Percentiles rank a stretch among this genome's conserved stretches.
Conservation (phyloP, 345 rosid genomes). For the Punica granatum region DNA sequence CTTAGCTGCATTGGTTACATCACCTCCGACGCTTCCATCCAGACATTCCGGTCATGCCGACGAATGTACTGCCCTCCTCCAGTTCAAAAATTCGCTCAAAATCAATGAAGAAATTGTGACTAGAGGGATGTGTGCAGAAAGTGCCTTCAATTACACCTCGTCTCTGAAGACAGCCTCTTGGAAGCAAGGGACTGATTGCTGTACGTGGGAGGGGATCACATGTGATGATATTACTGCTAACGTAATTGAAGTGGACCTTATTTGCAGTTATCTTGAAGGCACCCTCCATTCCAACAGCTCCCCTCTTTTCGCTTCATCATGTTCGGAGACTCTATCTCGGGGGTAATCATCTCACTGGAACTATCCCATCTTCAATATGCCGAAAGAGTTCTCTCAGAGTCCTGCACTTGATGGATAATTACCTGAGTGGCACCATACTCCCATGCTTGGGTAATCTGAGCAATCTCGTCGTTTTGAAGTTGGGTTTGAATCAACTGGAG, state of each 20-base stretch:
- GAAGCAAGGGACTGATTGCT: constrained; percentile 7
- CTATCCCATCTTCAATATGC: no score
- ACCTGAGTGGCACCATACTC: constrained; percentile 6
- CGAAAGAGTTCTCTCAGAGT: not conserved
- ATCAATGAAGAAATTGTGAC: no score
- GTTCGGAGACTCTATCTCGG: constrained; percentile 1
- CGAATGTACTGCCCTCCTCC: no score
- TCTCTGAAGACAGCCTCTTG: not conserved
- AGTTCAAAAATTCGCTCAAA: no score
- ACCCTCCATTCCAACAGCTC: not conserved
- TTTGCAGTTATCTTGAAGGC: constrained; percentile 5
- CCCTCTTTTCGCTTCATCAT: constrained; percentile 8
- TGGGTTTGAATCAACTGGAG: no score
- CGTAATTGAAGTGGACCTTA: constrained; percentile 7
- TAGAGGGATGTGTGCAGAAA: not conserved
- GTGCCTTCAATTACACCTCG: rapidly evolving
- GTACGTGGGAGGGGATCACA: constrained; percentile 1
- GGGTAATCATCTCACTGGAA: not conserved
- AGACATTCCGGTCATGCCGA: no score
- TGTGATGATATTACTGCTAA: not conserved
- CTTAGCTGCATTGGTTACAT: no score
- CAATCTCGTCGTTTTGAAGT: no score
- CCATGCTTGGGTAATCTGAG: no score
- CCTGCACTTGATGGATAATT: constrained; percentile 10
- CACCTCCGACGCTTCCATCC: no score